These are phyloP conservation scores for Fimicolochytrium jonesii DNA, from an alignment of 192 early-diverging fungal species.

Conservation along the genomic window DNA sequence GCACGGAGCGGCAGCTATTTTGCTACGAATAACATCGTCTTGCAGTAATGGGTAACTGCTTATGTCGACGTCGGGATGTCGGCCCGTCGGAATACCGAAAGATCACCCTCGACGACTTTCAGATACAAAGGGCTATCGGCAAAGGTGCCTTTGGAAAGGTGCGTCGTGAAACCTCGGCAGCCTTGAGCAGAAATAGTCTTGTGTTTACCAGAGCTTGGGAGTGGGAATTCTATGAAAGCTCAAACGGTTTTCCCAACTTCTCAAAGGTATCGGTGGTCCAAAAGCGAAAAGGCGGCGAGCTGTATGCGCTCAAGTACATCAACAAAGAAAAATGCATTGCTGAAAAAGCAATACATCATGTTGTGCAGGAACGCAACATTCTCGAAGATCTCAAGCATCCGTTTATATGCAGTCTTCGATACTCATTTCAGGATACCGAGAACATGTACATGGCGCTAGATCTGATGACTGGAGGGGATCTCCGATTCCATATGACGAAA, in stretches of 20 bases:
- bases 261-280: slow-evolving; percentile 80
- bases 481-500: slow-evolving; percentile 37
- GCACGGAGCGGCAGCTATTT: too few species aligned
- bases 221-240: neutral
- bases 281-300: slow-evolving; percentile 67
- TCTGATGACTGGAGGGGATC: slow-evolving; percentile 43
- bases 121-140: slow-evolving; percentile 81
- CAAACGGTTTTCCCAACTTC: neutral
- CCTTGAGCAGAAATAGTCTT: neutral
- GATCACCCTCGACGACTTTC: slow-evolving; percentile 73
- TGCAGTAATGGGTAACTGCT: neutral
- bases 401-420: slow-evolving; percentile 60
- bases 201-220: neutral
- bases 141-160: slow-evolving; percentile 93
- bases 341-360: slow-evolving; percentile 71
- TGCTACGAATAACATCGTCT: too few species aligned
- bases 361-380: slow-evolving; percentile 87
- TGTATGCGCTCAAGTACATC: slow-evolving; percentile 95
- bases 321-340: slow-evolving; percentile 80
- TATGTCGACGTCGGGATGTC: neutral
- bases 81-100: slow-evolving; percentile 6
- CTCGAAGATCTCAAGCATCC: slow-evolving; percentile 83
- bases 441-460: slow-evolving; percentile 49
- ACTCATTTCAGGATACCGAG: slow-evolving; percentile 44
- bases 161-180: neutral